Conservation (phyloP, 2,329 filamentous ascomycete species). For the Hymenoscyphus fraxineus region DNA sequence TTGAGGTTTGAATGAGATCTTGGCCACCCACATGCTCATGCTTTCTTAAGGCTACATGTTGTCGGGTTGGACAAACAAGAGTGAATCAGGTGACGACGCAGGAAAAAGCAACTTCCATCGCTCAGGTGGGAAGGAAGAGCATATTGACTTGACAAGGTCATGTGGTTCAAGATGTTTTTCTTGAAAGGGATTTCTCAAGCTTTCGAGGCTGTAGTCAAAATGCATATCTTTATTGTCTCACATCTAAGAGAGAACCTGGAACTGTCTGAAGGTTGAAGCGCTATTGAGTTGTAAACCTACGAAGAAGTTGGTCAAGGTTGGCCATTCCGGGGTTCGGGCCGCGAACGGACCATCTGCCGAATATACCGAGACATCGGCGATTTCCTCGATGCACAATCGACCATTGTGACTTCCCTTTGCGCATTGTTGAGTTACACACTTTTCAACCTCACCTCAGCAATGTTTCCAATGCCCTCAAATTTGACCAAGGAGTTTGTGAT, state of each 20-base stretch:
- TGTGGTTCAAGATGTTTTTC: neutral
- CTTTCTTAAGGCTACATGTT: no score
- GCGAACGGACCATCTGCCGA: neutral
- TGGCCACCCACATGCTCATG: no score
- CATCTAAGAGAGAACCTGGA: neutral
- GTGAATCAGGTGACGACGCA: no score
- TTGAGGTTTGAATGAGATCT: no score
- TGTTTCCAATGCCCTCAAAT: neutral
- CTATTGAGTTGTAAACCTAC: no score
- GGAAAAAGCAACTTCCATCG: no score
- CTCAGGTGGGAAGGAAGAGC: neutral
- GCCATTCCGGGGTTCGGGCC: neutral
- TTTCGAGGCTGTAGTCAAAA: neutral
- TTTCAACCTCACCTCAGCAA: neutral
- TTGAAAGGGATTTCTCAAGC: neutral
- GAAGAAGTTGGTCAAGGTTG: neutral
- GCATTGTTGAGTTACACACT: neutral
- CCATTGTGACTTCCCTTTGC: neutral
- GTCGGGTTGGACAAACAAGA: no score
- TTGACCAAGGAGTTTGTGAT: neutral
- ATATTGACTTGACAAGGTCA: neutral
- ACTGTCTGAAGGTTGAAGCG: no score
- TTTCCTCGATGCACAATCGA: neutral
- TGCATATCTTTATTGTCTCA: neutral
- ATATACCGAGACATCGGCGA: neutral